Evolutionary conservation across 2,329 filamentous ascomycete genomes (phyloP), one percentile per base, ranked within the genome.

Genomic region (Aureobasidium subglaciale): DNA sequence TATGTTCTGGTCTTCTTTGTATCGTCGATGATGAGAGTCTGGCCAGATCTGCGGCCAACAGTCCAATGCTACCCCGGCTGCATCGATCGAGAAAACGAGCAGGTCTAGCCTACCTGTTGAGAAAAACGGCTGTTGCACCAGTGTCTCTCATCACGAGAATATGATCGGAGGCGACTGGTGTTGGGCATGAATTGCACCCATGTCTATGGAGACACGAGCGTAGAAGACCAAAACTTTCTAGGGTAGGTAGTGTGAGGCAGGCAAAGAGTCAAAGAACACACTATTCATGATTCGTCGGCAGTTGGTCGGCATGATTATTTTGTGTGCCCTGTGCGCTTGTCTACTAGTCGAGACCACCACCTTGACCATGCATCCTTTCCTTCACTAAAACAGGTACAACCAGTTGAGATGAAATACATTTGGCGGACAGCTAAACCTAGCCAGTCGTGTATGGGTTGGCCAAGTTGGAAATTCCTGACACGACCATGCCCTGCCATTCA

Each of bases 1-100:
- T 35, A 13, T 8, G 10, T 16, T 25, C 18, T 35, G 29, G 10
- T 35, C n/a, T 48, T 30, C 29, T 30, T 48, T 16, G 43, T 24
- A 22, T 20, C 16, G 18, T 30, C 29, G 43, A 34, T 48, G n/a
- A n/a, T 34, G 22, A 20, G 18, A 35, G 43, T 35, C 43, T 48
- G 43, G 43, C 43, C 43, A 48, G 43, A 35, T 35, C 43, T 30
- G 43, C 43, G 43, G 42, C n/a, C 42, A 45, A 22, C 42, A 37
- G 27, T 30, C 4, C 42, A 43, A 20, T 20, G 11, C 42, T 32
- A 45, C 42, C 42, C 42, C 42, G 18, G 42, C 42, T 45, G 42
- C 42, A 45, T 45, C 25, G 9, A 45, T 45, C 42, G 42, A 35
- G 20, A 8, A 5, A 48, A 25, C 7, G 11, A 35, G 30, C 43